phyloP scores from a whole-genome alignment of 768 basidiomycete species.

The Lenzites betulinus region DNA sequence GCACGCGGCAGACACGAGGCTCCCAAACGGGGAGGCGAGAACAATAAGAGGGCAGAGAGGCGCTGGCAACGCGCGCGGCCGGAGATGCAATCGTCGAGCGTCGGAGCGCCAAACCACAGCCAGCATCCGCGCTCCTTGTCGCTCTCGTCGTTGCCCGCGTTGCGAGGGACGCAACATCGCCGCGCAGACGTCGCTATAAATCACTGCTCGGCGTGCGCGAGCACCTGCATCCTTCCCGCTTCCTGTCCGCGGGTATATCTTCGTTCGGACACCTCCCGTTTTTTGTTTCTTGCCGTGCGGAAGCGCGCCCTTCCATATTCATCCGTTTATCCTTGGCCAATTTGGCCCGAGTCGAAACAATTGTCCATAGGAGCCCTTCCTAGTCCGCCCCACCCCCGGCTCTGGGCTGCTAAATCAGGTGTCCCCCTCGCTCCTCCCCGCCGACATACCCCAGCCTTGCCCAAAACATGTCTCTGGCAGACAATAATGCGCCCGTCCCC shows the following conservation, averaged over 20 bases:
- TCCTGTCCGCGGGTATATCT: conserved; percentile 1
- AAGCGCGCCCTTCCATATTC: conserved; percentile 8
- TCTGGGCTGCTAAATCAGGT: conserved; percentile 25
- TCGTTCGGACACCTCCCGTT: conserved; percentile 1
- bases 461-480: conserved; percentile 30
- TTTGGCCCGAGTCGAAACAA: conserved; percentile 16
- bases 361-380: conserved; percentile 13
- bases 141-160: conserved; percentile 1
- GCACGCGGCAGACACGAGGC: conserved; percentile 27
- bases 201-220: conserved; percentile 6
- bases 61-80: conserved; percentile 17
- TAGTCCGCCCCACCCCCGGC: conserved; percentile 25
- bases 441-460: conserved; percentile 14
- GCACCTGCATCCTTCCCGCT: conserved; percentile 1
- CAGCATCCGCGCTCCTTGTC: background rate
- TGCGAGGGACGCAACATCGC: conserved; percentile 17
- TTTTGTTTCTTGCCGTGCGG: conserved; percentile 5
- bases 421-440: conserved; percentile 5
- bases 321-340: conserved; percentile 12
- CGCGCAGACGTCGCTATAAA: conserved; percentile 10
- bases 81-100: conserved; percentile 7
- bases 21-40: conserved; percentile 26
- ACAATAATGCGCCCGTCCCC: conserved; percentile 24
- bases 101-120: conserved; percentile 11
- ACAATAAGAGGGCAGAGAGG: conserved; percentile 28